phyloP scores from a whole-genome alignment of 768 basidiomycete genomes.

The Hygrophorus russula region DNA sequence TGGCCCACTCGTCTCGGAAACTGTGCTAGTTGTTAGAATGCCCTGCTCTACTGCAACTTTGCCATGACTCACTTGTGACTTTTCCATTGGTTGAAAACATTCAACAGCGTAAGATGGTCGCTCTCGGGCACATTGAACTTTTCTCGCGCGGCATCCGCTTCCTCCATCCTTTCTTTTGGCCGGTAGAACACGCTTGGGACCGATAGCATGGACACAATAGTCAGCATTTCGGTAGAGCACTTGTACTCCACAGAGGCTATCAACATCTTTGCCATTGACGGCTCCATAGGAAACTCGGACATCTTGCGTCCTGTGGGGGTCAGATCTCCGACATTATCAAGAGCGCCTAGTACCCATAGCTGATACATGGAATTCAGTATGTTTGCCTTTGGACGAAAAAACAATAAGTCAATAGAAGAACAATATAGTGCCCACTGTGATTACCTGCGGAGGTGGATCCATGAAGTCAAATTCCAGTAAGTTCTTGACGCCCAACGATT shows the following conservation, averaged over 20 bases:
- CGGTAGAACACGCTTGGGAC: constrained; percentile 97
- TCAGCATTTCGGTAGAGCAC: constrained; percentile 93
- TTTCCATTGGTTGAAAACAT: constrained; percentile 99
- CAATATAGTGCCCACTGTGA: constrained; percentile 3
- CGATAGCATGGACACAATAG: constrained; percentile 97
- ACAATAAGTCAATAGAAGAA: neutral
- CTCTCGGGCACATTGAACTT: constrained; percentile 99
- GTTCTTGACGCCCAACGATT: constrained; percentile 95
- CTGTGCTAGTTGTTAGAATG: constrained; percentile 24
- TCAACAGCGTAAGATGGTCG: constrained; percentile 89
- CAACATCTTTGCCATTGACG: constrained; percentile 98
- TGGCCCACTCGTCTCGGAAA: constrained; percentile 88
- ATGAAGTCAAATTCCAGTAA: constrained; percentile 98
- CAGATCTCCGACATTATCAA: constrained; percentile 96
- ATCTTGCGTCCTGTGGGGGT: constrained; percentile 90
- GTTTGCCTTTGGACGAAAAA: constrained; percentile 53
- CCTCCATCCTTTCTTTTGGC: constrained; percentile 94
- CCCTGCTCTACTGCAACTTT: neutral
- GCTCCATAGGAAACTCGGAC: constrained; percentile 99
- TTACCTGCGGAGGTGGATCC: constrained; percentile 99
- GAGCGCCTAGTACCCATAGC: constrained; percentile 95
- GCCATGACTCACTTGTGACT: constrained; percentile 61
- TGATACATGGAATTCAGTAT: constrained; percentile 99
- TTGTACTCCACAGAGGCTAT: constrained; percentile 90
- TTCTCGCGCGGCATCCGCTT: constrained; percentile 93